A percentile compares a stretch with the other conserved stretches of the same genome.
Evolutionary conservation across 352 stramenopile species (phyloP).

Genomic region (Pythium monospermum): DNA sequence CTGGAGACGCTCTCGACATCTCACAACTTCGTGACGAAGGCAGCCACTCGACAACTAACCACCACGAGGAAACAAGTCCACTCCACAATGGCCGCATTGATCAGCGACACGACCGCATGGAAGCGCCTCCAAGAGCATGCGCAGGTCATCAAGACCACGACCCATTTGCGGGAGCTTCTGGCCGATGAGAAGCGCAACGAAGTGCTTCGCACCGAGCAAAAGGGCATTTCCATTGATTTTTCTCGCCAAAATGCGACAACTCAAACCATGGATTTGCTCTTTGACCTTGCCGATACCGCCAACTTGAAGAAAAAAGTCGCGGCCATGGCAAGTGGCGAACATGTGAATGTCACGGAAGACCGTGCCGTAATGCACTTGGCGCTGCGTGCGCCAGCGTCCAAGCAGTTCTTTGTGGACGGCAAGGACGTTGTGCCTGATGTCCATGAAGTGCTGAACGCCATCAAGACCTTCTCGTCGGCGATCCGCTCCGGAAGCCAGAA

Average conservation of each 20-base stretch:
- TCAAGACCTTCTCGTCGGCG: conserved; percentile 90
- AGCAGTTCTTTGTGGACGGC: conserved; percentile 91
- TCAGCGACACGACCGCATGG: conserved; percentile 73
- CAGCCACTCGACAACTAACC: too few species aligned
- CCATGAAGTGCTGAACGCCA: conserved; percentile 93
- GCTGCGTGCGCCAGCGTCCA: conserved; percentile 81
- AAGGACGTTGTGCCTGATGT: conserved; percentile 95
- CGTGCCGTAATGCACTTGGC: conserved; percentile 96
- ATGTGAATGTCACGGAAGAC: conserved; percentile 96
- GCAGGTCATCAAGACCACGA: conserved; percentile 67
- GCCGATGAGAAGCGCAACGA: conserved; percentile 85
- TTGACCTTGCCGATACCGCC: conserved; percentile 88
- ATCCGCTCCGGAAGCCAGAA: conserved; percentile 85
- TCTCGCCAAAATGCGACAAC: conserved; percentile 91
- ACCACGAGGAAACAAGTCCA: too few species aligned
- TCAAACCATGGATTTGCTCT: conserved; percentile 88
- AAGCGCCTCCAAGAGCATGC: conserved; percentile 71
- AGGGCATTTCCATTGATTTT: conserved; percentile 94
- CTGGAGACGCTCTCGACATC: too few species aligned
- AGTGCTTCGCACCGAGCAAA: conserved; percentile 88
- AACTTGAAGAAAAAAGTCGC: conserved; percentile 80
- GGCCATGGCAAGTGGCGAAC: conserved; percentile 90
- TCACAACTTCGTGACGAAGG: too few species aligned
- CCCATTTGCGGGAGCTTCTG: conserved; percentile 90
- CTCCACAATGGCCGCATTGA: conserved; percentile 32